Evolutionary conservation across 805 yeast genomes (phyloP).

Genomic region (Metschnikowia drakensbergensis): DNA sequence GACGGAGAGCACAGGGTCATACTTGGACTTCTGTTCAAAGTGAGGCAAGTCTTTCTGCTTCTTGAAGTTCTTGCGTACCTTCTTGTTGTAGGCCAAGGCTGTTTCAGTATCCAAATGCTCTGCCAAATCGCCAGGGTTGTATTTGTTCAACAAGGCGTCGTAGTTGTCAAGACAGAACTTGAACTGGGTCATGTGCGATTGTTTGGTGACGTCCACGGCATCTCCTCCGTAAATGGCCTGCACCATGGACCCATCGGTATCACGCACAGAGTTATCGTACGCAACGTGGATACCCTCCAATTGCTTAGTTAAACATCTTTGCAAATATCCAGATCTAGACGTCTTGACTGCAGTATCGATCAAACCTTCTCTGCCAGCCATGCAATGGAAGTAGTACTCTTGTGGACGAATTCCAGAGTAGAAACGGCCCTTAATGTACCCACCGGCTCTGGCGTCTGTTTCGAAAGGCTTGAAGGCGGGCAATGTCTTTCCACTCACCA

Average conservation of each 20-base stretch:
- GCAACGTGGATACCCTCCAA: constrained; percentile 93
- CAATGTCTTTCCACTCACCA: constrained; percentile 96
- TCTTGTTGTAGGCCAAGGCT: constrained; percentile 78
- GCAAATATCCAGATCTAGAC: constrained; percentile 95
- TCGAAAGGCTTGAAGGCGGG: constrained; percentile 97
- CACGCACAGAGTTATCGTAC: constrained; percentile 94
- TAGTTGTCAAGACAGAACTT: constrained; percentile 90
- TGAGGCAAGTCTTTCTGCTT: constrained; percentile 64
- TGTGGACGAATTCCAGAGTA: constrained; percentile 97
- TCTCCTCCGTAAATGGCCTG: constrained; percentile 99
- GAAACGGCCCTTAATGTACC: constrained; percentile 94
- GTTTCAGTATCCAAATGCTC: constrained; percentile 79
- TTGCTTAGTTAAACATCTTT: constrained; percentile 97
- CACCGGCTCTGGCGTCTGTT: constrained; percentile 98
- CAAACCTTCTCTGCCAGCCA: constrained; percentile 99
- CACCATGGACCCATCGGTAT: constrained; percentile 87
- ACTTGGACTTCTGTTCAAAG: constrained; percentile 57
- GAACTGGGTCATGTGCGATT: constrained; percentile 90
- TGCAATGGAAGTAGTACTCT: constrained; percentile 98
- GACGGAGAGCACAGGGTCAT: constrained; percentile 84
- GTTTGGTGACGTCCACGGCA: constrained; percentile 88
- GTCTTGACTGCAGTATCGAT: constrained; percentile 99
- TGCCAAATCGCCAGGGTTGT: constrained; percentile 71
- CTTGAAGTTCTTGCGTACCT: constrained; percentile 66
- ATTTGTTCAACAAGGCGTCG: constrained; percentile 78